Evolutionary conservation across 805 yeast genomes (phyloP).

Genomic region (Grigorovia humatica): DNA sequence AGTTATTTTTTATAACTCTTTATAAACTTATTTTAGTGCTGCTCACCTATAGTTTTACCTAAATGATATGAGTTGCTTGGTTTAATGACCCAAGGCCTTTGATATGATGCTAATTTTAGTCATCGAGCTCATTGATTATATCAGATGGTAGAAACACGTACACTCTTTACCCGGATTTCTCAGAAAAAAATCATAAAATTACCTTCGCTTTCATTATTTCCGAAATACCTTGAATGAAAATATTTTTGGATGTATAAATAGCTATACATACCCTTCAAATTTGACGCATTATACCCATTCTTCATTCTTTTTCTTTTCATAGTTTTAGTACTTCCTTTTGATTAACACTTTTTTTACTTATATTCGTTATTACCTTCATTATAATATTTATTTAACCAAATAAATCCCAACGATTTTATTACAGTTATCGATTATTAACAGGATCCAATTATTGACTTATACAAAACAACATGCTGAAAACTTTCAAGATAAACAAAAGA

Average conservation of each 20-base stretch:
- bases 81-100: no score
- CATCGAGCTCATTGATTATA: neutral
- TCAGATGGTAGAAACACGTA: neutral
- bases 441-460: neutral
- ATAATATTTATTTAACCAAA: no score
- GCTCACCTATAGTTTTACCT: no score
- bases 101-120: no score
- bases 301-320: no score
- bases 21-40: no score
- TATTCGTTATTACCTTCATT: no score
- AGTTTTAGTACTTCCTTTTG: neutral
- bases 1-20: no score
- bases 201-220: neutral
- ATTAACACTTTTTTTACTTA: neutral
- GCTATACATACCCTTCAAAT: neutral
- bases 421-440: neutral
- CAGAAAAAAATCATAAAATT: no score
- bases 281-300: neutral
- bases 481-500: conserved; percentile 22
- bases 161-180: neutral
- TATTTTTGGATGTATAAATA: no score
- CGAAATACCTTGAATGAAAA: neutral
- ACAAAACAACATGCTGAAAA: conserved; percentile 15
- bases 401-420: neutral
- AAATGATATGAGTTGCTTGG: no score